phyloP scores from a whole-genome alignment of 768 basidiomycete genomes.

The Roridomyces roridus region DNA sequence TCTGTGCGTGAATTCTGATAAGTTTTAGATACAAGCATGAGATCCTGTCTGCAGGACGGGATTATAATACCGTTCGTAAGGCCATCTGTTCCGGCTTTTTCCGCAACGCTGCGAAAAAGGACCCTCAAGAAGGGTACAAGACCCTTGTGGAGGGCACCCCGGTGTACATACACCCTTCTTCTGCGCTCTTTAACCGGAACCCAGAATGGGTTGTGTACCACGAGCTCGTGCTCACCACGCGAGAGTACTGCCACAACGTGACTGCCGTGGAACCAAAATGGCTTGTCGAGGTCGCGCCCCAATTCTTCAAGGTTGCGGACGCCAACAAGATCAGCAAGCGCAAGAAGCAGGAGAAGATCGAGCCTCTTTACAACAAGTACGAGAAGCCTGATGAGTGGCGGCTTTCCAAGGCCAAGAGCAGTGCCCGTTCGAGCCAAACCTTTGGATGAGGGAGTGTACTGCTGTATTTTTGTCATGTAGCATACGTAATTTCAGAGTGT shows the following conservation, averaged over 20 bases:
- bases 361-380: slow-evolving; percentile 94
- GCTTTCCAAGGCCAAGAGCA: slow-evolving; percentile 89
- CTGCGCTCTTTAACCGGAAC: slow-evolving; percentile 93
- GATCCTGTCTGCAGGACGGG: slow-evolving; percentile 88
- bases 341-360: slow-evolving; percentile 96
- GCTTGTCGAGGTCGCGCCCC: slow-evolving; percentile 97
- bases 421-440: slow-evolving; percentile 91
- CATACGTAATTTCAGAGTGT: background rate
- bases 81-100: slow-evolving; percentile 99
- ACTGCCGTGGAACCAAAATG: slow-evolving; percentile 98
- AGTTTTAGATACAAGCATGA: slow-evolving; percentile 90
- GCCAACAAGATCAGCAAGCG: slow-evolving; percentile 97
- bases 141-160: slow-evolving; percentile 98
- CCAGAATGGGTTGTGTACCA: slow-evolving; percentile 98
- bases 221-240: slow-evolving; percentile 94
- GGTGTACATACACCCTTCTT: slow-evolving; percentile 97
- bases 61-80: slow-evolving; percentile 91
- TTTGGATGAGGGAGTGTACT: slow-evolving; percentile 64
- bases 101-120: slow-evolving; percentile 98
- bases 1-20: background rate
- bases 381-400: slow-evolving; percentile 97
- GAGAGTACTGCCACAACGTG: slow-evolving; percentile 92
- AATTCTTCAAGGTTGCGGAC: slow-evolving; percentile 99
- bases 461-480: background rate
- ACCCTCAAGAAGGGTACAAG: slow-evolving; percentile 98